Conservation (phyloP, 257 asterid genomes). For the Solanum bulbocastanum region DNA sequence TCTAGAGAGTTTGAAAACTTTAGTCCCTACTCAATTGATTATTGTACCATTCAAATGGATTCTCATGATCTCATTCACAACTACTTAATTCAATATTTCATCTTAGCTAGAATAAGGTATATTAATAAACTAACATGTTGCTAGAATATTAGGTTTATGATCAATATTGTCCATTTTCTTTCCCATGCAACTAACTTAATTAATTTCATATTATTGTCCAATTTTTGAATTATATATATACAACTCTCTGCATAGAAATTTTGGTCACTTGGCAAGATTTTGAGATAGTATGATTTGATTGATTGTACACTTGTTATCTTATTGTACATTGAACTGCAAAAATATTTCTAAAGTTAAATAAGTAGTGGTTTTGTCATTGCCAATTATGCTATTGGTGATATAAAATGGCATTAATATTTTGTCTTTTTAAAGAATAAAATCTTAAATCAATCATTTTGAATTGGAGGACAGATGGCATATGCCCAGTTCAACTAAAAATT, state of each 20-base stretch:
- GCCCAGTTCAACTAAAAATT: background rate
- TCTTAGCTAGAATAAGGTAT: background rate
- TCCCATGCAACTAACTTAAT: background rate
- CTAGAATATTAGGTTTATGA: background rate
- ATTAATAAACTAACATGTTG: background rate
- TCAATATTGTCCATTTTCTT: background rate
- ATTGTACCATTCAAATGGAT: background rate
- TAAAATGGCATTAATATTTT: background rate
- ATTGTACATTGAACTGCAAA: background rate
- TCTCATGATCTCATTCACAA: slow-evolving; percentile 1
- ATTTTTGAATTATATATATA: background rate
- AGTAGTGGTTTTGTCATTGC: background rate
- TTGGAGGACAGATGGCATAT: slow-evolving; percentile 2
- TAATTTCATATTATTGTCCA: background rate
- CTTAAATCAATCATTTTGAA: background rate
- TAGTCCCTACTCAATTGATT: background rate
- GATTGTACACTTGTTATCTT: background rate
- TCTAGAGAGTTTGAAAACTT: background rate
- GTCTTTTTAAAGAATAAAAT: background rate
- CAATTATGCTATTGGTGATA: background rate
- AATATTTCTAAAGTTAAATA: background rate
- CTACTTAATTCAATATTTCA: background rate
- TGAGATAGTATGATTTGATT: background rate
- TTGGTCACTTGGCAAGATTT: background rate
- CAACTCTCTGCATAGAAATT: background rate